Evolutionary conservation across 176 grass and related monocot species (phyloP).

Genomic region (Rhynchospora tenuis): DNA sequence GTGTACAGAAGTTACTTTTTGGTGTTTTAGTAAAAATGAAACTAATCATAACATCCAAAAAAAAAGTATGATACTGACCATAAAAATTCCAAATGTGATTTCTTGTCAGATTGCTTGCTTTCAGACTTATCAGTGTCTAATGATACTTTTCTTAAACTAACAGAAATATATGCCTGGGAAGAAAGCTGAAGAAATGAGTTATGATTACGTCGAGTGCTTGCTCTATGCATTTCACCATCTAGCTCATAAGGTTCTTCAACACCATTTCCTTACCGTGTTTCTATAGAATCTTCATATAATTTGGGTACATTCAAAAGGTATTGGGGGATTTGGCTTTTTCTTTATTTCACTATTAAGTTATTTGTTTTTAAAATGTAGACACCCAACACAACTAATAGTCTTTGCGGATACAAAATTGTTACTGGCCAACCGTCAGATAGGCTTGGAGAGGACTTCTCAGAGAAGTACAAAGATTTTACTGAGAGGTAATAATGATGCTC

Average conservation of each 20-base stretch:
- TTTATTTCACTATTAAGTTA: constrained; percentile 23
- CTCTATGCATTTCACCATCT: constrained; percentile 95
- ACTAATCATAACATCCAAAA: no score
- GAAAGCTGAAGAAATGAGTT: constrained; percentile 77
- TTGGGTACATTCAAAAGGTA: background rate
- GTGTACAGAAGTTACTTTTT: background rate
- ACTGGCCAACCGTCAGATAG: constrained; percentile 97
- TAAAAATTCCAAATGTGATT: background rate
- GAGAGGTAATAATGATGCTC: constrained; percentile 48
- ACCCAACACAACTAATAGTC: constrained; percentile 95
- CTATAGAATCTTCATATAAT: constrained; percentile 7
- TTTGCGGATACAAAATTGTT: constrained; percentile 98
- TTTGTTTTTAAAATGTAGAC: constrained; percentile 47
- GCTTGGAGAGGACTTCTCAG: constrained; percentile 95
- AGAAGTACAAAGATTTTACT: constrained; percentile 83
- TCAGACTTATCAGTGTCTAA: constrained; percentile 3
- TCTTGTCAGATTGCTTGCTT: constrained; percentile 1
- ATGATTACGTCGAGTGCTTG: constrained; percentile 82
- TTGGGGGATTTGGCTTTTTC: background rate
- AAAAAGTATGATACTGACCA: background rate
- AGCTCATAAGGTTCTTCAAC: constrained; percentile 73
- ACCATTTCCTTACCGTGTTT: constrained; percentile 9
- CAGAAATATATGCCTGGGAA: constrained; percentile 96
- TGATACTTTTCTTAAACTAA: constrained; percentile 19
- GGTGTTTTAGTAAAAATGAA: background rate